Evolutionary conservation across 768 basidiomycete genomes (phyloP).

Genomic region (Pleurotus djamor): DNA sequence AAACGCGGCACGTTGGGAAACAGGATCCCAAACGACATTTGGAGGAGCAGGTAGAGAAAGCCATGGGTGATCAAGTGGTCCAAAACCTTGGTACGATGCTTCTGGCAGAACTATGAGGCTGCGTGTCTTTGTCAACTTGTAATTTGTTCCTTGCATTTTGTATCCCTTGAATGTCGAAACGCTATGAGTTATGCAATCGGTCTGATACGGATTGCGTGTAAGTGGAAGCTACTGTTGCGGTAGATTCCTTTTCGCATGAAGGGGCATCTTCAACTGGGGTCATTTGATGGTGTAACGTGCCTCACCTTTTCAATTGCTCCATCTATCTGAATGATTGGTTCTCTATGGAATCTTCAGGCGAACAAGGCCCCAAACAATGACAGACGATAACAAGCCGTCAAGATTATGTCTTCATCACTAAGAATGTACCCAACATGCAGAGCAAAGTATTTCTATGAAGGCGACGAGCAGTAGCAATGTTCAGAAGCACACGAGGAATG

Average conservation of each 20-base stretch:
- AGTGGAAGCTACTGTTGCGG: too few species aligned
- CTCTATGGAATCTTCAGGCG: not conserved
- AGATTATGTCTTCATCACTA: too few species aligned
- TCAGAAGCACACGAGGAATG: not conserved
- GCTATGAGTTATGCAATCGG: too few species aligned
- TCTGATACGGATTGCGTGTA: too few species aligned
- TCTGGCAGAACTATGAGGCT: slow-evolving; percentile 79
- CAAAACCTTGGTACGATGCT: slow-evolving; percentile 96
- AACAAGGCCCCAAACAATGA: too few species aligned
- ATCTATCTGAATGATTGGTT: not conserved
- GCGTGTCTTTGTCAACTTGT: not conserved
- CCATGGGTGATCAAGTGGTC: slow-evolving; percentile 96
- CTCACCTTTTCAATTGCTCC: not conserved
- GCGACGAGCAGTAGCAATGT: too few species aligned
- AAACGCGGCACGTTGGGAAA: slow-evolving; percentile 96
- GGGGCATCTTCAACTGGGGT: slow-evolving; percentile 13
- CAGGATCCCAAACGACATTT: slow-evolving; percentile 98
- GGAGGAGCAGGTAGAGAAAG: slow-evolving; percentile 96
- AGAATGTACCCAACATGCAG: too few species aligned
- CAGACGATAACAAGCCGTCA: too few species aligned
- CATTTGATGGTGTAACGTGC: slow-evolving; percentile 33
- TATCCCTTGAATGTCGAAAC: too few species aligned
- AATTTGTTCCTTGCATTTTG: not conserved
- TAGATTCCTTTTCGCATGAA: too few species aligned
- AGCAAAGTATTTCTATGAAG: too few species aligned